These are phyloP conservation scores for Solanum commersonii DNA, from an alignment of 257 asterid species.

Conservation along the genomic window DNA sequence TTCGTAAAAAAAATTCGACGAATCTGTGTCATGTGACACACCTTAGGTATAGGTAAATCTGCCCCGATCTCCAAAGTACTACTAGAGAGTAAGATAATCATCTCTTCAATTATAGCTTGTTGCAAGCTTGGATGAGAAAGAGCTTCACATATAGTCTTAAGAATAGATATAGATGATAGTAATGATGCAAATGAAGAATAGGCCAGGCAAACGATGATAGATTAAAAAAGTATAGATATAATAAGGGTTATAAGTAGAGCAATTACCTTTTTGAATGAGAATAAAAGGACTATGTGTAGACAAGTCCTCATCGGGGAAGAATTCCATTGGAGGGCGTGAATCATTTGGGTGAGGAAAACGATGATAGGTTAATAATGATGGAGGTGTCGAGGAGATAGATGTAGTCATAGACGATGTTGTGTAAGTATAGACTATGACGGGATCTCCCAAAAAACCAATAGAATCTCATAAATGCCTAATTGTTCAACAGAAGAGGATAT, in stretches of 20 bases:
- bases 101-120: not conserved
- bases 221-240: not conserved
- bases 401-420: not conserved
- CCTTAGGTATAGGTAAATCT: too few species aligned
- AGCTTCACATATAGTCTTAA: not conserved
- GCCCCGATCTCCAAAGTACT: too few species aligned
- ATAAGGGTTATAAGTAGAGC: not conserved
- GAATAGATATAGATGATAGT: not conserved
- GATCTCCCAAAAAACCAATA: too few species aligned
- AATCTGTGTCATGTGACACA: too few species aligned
- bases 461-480: not conserved
- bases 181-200: not conserved
- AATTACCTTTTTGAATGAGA: too few species aligned
- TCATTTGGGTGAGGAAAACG: not conserved
- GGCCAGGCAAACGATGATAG: not conserved
- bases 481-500: not conserved
- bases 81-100: not conserved
- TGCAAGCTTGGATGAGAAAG: not conserved
- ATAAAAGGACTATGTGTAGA: too few species aligned
- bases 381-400: not conserved
- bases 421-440: not conserved
- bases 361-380: not conserved
- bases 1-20: too few species aligned
- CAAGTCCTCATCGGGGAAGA: too few species aligned
- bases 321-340: not conserved